Percentiles rank a stretch among this genome's conserved stretches.
Evolutionary conservation across 129 eudicot genomes (phyloP).

Genomic region (Helianthus annuus): HanXRQr2.0-SUNRISE NC_035435.2:111096376-111096875

Average conservation of each 20-base stretch:
- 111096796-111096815: no score
- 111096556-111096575: no score
- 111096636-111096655: background rate
- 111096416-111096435: conserved; percentile 27
- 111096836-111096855: no score
- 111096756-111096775: no score
- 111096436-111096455: background rate
- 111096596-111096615: no score
- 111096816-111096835: no score
- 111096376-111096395: conserved; percentile 57
- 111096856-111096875: no score
- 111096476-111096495: background rate
- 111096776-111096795: no score
- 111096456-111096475: background rate
- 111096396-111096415: conserved; percentile 19
- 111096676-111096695: background rate
- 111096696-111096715: background rate
- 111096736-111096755: background rate
- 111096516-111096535: no score
- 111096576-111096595: no score
- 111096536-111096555: no score
- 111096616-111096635: background rate
- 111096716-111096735: background rate
- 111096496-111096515: background rate
- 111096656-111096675: background rate